Evolutionary conservation across 1,139 yeast genomes (phyloP), one percentile per base, ranked within the genome.

Genomic region (Sugiyamaella neomexicana): DNA sequence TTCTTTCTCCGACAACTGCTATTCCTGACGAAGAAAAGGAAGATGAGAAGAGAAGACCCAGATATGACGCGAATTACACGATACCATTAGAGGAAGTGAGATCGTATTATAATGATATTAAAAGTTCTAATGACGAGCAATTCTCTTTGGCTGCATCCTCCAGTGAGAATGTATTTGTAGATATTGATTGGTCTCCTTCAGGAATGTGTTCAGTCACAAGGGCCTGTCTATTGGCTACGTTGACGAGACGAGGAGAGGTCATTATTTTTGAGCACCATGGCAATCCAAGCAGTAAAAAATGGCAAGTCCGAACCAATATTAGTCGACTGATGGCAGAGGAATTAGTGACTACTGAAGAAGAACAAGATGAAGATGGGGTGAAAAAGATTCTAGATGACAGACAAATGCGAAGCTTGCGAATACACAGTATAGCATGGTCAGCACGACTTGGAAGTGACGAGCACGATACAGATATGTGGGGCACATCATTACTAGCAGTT

Each of bases 131-230:
- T 20, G 63, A 62, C 37, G 58, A 58, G 31, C 47, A 23, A 16
- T 55, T 57, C 38, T 58, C 62, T 9, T 48, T 60, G 10, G 57
- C 56, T 13, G 54, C 54, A 2, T 43, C 62, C 2, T 46, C 60
- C 8, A 51, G 59, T n/a, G 64, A 61, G 23, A 44, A 55, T 39
- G 23, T 50, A 12, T 49, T 62, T 13, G 59, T 62, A 2, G 62
- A 63, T 46, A 36, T 59, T 9, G 55, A 49, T 31, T 63, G 66
- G 66, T 60, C 64, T 5, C 66, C 66, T 9, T 55, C 63, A 0
- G 66, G 66, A 1, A 46, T 59, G 50, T 53, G 60, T 3, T 42
- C 54, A 13, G 10, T 17, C 20, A 47, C 45, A 13, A n/a, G 51
- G 8, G 46, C 46, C 2, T 47, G 51, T 40, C 17, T 47, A 40